Conservation (phyloP, 1,284 basidiomycete species). For the Lignosus rhinocerotis region DNA sequence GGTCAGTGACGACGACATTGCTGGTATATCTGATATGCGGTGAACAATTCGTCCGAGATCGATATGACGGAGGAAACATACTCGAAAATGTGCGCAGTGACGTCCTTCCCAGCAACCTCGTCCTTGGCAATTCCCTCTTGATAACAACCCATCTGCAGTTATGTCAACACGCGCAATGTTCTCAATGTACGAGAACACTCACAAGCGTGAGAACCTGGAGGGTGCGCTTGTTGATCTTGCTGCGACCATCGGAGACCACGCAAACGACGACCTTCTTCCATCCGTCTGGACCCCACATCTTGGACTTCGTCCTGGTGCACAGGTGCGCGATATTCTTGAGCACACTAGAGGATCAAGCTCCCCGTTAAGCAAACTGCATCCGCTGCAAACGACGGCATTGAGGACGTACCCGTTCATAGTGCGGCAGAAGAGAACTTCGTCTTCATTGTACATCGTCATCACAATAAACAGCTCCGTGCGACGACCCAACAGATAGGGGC, state of each 20-base stretch:
- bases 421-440: conserved; percentile 80
- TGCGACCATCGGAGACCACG: conserved; percentile 89
- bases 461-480: conserved; percentile 94
- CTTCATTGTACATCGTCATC: conserved; percentile 97
- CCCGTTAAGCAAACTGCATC: conserved; percentile 10
- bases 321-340: conserved; percentile 90
- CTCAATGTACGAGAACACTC: conserved; percentile 22
- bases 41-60: neutral
- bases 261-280: conserved; percentile 97
- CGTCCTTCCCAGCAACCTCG: conserved; percentile 88
- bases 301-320: conserved; percentile 77
- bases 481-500: conserved; percentile 83
- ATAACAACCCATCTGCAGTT: conserved; percentile 87
- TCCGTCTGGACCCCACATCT: conserved; percentile 92
- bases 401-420: conserved; percentile 82
- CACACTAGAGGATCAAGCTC: conserved; percentile 48
- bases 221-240: conserved; percentile 87
- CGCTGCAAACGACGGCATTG: neutral
- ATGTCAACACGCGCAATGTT: neutral
- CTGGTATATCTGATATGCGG: conserved; percentile 61
- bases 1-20: conserved; percentile 75
- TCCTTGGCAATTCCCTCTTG: conserved; percentile 96
- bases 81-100: conserved; percentile 94
- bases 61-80: conserved; percentile 33
- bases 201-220: conserved; percentile 80